phyloP scores from a whole-genome alignment of 306 rosid species.

The Gleditsia sinensis region DNA sequence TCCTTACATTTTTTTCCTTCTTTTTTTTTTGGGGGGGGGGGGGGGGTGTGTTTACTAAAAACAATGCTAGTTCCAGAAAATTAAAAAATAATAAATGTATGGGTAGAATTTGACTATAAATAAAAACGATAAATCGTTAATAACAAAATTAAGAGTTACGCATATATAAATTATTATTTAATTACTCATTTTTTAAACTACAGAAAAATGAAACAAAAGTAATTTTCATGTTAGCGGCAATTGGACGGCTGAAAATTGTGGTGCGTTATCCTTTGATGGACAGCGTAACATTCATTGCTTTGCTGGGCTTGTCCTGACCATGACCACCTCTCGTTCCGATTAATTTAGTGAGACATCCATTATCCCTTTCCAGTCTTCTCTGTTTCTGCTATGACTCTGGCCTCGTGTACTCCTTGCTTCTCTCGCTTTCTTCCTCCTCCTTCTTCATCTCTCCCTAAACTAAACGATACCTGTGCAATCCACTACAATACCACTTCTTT shows the following conservation, averaged over 20 bases:
- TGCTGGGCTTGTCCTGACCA: not conserved
- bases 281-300: not conserved
- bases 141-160: too few species aligned
- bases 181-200: too few species aligned
- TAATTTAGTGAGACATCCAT: not conserved
- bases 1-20: too few species aligned
- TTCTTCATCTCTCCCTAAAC: slow-evolving; percentile 31
- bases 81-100: too few species aligned
- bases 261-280: not conserved
- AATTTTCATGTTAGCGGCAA: too few species aligned
- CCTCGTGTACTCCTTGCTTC: slow-evolving; percentile 43
- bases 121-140: too few species aligned
- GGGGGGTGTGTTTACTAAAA: too few species aligned
- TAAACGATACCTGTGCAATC: slow-evolving; percentile 4
- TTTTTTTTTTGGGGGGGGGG: too few species aligned
- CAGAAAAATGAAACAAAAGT: too few species aligned
- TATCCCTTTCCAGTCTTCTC: not conserved
- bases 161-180: too few species aligned
- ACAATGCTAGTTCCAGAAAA: too few species aligned
- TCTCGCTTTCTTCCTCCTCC: slow-evolving; percentile 34
- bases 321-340: slow-evolving; percentile 54
- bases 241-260: not conserved
- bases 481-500: slow-evolving; percentile 13
- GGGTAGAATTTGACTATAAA: too few species aligned
- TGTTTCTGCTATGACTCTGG: slow-evolving; percentile 44